Conservation (phyloP, 1,284 basidiomycete species). For the Rhodotorula sp. region DNA sequence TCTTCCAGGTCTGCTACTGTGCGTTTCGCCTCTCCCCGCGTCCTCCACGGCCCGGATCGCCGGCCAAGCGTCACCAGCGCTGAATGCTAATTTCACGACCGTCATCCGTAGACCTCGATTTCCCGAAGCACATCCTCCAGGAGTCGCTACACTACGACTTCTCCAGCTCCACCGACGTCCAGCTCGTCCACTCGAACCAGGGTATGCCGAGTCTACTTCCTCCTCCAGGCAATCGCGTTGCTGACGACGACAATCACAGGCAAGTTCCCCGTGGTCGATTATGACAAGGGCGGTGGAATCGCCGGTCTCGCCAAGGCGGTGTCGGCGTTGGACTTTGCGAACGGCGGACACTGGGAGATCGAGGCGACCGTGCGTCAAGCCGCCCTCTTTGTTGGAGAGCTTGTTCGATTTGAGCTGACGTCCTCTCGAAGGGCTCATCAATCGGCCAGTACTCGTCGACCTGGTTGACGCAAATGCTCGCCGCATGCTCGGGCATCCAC, state of each 20-base stretch:
- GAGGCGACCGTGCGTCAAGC: slow-evolving; percentile 22
- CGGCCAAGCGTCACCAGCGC: background rate
- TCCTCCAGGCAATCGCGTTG: background rate
- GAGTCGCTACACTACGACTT: slow-evolving; percentile 26
- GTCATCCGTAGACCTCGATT: slow-evolving; percentile 13
- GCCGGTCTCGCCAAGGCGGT: slow-evolving; percentile 26
- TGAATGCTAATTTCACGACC: no score
- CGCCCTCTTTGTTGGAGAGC: background rate
- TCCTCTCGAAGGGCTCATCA: slow-evolving; percentile 26
- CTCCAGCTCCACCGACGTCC: slow-evolving; percentile 10
- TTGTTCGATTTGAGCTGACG: background rate
- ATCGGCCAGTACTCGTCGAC: slow-evolving; percentile 25
- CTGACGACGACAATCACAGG: background rate
- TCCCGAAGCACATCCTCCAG: slow-evolving; percentile 11
- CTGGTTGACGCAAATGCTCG: slow-evolving; percentile 32
- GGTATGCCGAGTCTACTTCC: slow-evolving; percentile 13
- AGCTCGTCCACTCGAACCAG: slow-evolving; percentile 24
- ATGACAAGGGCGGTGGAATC: slow-evolving; percentile 29
- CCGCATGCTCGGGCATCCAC: slow-evolving; percentile 19
- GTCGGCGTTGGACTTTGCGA: slow-evolving; percentile 11
- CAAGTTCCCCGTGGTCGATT: background rate
- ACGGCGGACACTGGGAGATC: slow-evolving; percentile 29
- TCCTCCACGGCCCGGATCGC: no score
- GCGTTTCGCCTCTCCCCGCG: background rate
- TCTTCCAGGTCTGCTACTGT: slow-evolving; percentile 20